Evolutionary conservation across 75 land plant species (phyloP).

Genomic region (Larix kaempferi): DNA sequence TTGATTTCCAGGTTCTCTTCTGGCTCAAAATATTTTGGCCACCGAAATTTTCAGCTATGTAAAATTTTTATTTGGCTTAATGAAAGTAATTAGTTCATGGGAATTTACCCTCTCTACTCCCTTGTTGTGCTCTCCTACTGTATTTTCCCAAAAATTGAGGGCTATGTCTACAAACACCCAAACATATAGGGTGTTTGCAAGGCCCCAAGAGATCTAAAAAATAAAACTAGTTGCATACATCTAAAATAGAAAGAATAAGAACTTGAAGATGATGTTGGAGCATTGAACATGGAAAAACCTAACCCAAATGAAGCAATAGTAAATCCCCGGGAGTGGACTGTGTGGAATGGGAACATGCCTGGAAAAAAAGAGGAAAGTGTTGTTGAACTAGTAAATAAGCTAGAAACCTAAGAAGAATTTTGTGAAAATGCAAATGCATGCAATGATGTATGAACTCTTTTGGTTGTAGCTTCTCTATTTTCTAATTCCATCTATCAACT

Average conservation of each 20-base stretch:
- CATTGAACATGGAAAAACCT: constrained; percentile 40
- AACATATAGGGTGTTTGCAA: too few species aligned
- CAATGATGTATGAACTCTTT: constrained; percentile 86
- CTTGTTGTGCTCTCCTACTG: too few species aligned
- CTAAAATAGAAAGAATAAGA: constrained; percentile 34
- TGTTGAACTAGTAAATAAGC: constrained; percentile 41
- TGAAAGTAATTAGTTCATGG: too few species aligned
- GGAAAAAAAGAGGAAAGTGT: constrained; percentile 17
- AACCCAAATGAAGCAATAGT: constrained; percentile 35
- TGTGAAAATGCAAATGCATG: constrained; percentile 50
- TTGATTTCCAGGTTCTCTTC: too few species aligned
- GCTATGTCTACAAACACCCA: too few species aligned
- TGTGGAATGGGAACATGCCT: constrained; percentile 8
- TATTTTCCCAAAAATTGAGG: constrained; percentile 60
- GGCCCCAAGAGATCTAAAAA: background rate
- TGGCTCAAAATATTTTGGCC: too few species aligned
- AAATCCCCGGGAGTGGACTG: constrained; percentile 25
- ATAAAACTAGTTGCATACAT: constrained; percentile 30
- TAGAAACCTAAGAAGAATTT: constrained; percentile 56
- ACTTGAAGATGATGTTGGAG: constrained; percentile 35
- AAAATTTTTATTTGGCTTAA: too few species aligned
- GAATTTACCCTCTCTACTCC: too few species aligned
- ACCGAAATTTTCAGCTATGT: too few species aligned
- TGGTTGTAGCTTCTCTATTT: constrained; percentile 85
- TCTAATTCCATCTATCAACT: constrained; percentile 52